Conservation (phyloP, 371 early-diverging fungal genomes). For the Mortierella sp. region DNA sequence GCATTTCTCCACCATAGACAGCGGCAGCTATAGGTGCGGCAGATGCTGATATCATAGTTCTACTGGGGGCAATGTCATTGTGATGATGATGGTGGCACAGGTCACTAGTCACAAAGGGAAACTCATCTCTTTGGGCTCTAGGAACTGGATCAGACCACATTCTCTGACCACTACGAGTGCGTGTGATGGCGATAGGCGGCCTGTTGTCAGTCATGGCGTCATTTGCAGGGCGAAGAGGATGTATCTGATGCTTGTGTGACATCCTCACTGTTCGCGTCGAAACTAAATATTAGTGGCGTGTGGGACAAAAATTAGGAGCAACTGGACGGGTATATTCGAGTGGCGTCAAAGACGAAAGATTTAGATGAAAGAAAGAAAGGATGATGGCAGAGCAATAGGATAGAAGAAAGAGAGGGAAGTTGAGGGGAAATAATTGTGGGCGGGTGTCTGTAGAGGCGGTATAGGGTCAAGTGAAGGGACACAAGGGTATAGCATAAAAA, state of each 20-base stretch:
- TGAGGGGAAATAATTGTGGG: not conserved
- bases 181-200: conserved; percentile 10
- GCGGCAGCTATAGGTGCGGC: conserved; percentile 22
- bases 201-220: not conserved
- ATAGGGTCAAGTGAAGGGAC: not conserved
- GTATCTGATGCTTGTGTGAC: conserved; percentile 5
- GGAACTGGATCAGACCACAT: conserved; percentile 41
- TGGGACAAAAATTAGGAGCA: not conserved
- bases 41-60: conserved; percentile 3
- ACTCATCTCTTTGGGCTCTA: conserved; percentile 9
- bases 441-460: not conserved
- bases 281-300: not conserved
- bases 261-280: not conserved
- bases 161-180: conserved; percentile 28
- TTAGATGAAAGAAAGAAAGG: not conserved
- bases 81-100: not conserved
- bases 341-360: not conserved
- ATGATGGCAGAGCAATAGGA: not conserved
- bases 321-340: not conserved
- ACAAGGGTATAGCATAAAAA: not conserved
- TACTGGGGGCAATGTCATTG: not conserved
- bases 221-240: conserved; percentile 5
- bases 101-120: conserved; percentile 2
- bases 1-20: conserved; percentile 26
- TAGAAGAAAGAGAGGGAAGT: too few relatives aligned